phyloP scores from a whole-genome alignment of 441 rosid genomes.

The California macrophylla region DNA sequence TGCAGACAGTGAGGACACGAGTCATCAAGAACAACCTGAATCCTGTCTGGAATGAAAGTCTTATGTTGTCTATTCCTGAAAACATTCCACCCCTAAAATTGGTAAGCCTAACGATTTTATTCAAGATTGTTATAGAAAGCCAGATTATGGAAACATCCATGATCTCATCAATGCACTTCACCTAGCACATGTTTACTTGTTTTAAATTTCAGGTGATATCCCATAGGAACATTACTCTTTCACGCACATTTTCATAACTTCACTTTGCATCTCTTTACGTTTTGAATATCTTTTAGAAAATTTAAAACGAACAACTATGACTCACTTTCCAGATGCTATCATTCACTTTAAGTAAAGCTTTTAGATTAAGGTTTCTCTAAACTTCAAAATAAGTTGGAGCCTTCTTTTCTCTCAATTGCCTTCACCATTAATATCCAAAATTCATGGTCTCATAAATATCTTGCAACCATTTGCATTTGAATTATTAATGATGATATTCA shows the following conservation, averaged over 20 bases:
- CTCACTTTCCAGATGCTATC: no score
- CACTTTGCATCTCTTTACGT: no score
- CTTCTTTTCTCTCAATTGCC: background rate
- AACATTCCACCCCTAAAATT: conserved; percentile 78
- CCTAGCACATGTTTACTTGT: background rate
- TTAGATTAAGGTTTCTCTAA: no score
- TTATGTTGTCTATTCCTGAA: conserved; percentile 90
- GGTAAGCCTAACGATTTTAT: conserved; percentile 31
- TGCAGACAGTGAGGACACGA: conserved; percentile 80
- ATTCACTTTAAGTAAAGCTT: no score
- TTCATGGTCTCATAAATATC: no score
- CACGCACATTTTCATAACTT: no score
- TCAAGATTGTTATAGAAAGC: background rate
- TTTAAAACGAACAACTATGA: no score
- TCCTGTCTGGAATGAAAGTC: conserved; percentile 93
- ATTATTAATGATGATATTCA: no score
- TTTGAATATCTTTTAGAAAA: no score
- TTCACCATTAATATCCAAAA: background rate
- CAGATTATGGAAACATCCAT: background rate
- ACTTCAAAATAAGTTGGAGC: background rate
- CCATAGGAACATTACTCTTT: background rate
- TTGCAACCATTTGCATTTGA: no score
- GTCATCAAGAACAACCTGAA: conserved; percentile 91
- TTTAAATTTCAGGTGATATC: background rate
- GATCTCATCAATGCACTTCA: background rate